A percentile compares a stretch with the other conserved stretches of the same genome.
These are phyloP conservation scores for Vitis cinerea DNA, from an alignment of 164 flowering plant genomes.

Conservation along the genomic window DNA sequence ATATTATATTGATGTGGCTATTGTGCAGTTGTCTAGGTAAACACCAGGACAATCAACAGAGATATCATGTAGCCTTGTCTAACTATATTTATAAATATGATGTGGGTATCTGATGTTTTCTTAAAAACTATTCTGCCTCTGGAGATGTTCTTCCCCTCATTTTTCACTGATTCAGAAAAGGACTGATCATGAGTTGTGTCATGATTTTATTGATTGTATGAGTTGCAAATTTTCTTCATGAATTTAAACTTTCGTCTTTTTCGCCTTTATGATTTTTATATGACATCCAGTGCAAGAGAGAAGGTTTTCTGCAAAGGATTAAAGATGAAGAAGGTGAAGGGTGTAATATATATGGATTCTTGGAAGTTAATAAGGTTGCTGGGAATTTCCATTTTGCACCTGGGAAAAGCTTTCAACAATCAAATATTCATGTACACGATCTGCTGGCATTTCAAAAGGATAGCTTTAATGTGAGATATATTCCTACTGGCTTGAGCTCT, in stretches of 20 bases:
- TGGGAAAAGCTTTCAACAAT: constrained; percentile 92
- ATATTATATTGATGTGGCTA: no score
- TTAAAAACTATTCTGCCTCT: no score
- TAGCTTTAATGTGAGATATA: constrained; percentile 62
- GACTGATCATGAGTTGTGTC: not conserved
- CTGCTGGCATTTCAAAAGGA: constrained; percentile 72
- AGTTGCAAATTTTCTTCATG: not conserved
- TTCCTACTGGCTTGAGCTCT: not conserved
- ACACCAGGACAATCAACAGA: no score
- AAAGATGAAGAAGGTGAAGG: constrained; percentile 96
- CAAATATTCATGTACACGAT: constrained; percentile 69
- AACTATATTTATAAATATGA: no score
- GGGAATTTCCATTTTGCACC: constrained; percentile 93
- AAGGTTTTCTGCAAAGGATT: constrained; percentile 72
- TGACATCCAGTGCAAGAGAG: constrained; percentile 74
- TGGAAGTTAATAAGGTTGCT: constrained; percentile 90
- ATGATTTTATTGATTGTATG: not conserved
- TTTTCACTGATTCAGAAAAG: not conserved
- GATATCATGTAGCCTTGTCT: no score
- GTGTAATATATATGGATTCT: constrained; percentile 78
- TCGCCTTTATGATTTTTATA: not conserved
- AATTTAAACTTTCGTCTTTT: not conserved
- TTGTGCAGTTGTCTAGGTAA: no score
- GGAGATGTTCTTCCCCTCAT: no score
- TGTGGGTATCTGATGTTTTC: no score